Evolutionary conservation across 129 eudicot genomes (phyloP).

Genomic region (Arctium lappa): DNA sequence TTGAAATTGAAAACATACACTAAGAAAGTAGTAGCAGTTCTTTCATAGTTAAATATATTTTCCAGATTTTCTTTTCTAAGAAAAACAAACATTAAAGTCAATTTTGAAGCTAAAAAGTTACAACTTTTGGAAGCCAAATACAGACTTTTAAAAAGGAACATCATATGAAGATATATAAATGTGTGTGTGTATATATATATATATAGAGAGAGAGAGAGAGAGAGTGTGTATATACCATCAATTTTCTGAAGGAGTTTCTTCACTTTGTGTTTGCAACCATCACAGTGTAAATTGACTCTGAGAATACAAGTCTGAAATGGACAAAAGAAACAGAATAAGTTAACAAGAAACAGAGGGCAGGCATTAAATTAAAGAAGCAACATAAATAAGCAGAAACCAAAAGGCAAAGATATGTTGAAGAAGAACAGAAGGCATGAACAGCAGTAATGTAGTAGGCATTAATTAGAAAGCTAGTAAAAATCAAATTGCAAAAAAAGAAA

Average conservation of each 20-base stretch:
- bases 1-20: not conserved
- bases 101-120: conserved; percentile 15
- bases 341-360: not conserved
- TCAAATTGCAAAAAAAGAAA: too few species aligned
- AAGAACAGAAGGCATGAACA: conserved; percentile 3
- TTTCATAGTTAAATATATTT: not conserved
- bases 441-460: conserved; percentile 1
- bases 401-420: not conserved
- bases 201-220: conserved; percentile 24
- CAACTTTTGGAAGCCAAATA: conserved; percentile 18
- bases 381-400: not conserved
- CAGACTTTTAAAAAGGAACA: not conserved
- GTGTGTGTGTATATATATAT: not conserved
- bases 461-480: not conserved
- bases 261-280: conserved; percentile 76
- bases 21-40: not conserved
- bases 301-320: conserved; percentile 59
- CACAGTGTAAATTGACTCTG: conserved; percentile 68
- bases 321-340: conserved; percentile 22
- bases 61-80: not conserved
- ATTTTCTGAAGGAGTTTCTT: conserved; percentile 71
- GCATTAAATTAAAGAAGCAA: not conserved
- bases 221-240: conserved; percentile 49
- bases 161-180: not conserved
- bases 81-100: conserved; percentile 13